These are phyloP conservation scores for Geosmithia morbida DNA, from an alignment of 2,329 filamentous ascomycete species.

Conservation along the genomic window DNA sequence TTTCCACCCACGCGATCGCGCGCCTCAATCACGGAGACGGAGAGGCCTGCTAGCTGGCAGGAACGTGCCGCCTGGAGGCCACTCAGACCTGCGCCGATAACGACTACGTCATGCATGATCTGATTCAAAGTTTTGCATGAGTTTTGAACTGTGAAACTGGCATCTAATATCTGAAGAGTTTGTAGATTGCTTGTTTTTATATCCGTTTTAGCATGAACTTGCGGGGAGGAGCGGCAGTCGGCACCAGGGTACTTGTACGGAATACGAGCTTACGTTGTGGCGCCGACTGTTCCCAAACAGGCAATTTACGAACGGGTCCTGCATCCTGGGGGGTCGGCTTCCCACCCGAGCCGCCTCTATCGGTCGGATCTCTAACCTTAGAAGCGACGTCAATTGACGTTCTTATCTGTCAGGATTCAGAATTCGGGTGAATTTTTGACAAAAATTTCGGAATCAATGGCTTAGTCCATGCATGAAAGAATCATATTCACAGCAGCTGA, in stretches of 20 bases:
- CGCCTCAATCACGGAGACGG: slow-evolving; percentile 30
- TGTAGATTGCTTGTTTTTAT: too few species aligned
- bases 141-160: not conserved
- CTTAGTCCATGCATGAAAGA: too few species aligned
- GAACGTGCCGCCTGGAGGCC: slow-evolving; percentile 20
- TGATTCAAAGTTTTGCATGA: slow-evolving; percentile 6
- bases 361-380: not conserved
- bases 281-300: not conserved
- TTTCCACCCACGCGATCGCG: slow-evolving; percentile 36
- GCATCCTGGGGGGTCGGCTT: not conserved
- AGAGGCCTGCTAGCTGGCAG: slow-evolving; percentile 19
- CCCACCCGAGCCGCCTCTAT: not conserved
- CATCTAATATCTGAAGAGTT: too few species aligned
- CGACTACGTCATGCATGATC: slow-evolving; percentile 13
- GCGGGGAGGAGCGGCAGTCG: too few species aligned
- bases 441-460: too few species aligned
- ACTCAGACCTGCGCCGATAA: slow-evolving; percentile 30
- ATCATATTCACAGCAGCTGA: too few species aligned
- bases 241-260: too few species aligned
- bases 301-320: not conserved
- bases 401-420: too few species aligned
- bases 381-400: too few species aligned
- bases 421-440: too few species aligned
- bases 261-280: not conserved
- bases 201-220: too few species aligned